A percentile compares a stretch with the other conserved stretches of the same genome.
Evolutionary conservation across 306 rosid genomes (phyloP).

Genomic region (Fagus crenata): DNA sequence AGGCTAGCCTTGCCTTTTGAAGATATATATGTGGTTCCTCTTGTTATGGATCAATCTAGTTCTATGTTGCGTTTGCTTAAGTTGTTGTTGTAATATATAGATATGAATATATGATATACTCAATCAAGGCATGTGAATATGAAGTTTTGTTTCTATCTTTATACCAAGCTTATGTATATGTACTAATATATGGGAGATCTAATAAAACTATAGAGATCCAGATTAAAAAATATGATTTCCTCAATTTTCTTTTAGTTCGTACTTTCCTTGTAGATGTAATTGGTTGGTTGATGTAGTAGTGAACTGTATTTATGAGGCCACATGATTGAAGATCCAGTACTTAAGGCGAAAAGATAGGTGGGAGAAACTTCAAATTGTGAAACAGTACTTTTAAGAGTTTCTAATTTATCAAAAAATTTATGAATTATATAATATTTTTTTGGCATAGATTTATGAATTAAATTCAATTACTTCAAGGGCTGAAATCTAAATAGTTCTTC

Average conservation of each 20-base stretch:
- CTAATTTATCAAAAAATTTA: too few species aligned
- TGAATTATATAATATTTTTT: too few species aligned
- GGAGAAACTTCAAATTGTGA: background rate
- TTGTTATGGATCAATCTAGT: conserved; percentile 23
- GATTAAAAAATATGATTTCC: background rate
- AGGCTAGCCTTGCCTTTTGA: conserved; percentile 9
- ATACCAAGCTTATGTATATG: background rate
- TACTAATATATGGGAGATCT: background rate
- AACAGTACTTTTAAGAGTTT: too few species aligned
- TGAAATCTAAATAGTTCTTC: too few species aligned
- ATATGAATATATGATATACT: background rate
- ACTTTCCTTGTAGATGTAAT: too few species aligned
- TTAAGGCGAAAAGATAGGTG: background rate
- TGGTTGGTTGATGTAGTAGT: too few species aligned
- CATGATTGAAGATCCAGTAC: background rate
- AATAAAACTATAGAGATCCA: background rate
- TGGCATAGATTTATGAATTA: too few species aligned
- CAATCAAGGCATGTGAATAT: background rate
- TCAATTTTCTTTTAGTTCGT: background rate
- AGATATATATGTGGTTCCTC: conserved; percentile 30
- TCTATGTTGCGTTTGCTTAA: background rate
- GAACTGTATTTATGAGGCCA: background rate
- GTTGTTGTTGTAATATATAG: background rate
- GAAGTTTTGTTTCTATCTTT: background rate
- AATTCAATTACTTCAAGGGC: too few species aligned